Conservation (phyloP, 345 rosid species). For the Populus ilicifolia region DNA sequence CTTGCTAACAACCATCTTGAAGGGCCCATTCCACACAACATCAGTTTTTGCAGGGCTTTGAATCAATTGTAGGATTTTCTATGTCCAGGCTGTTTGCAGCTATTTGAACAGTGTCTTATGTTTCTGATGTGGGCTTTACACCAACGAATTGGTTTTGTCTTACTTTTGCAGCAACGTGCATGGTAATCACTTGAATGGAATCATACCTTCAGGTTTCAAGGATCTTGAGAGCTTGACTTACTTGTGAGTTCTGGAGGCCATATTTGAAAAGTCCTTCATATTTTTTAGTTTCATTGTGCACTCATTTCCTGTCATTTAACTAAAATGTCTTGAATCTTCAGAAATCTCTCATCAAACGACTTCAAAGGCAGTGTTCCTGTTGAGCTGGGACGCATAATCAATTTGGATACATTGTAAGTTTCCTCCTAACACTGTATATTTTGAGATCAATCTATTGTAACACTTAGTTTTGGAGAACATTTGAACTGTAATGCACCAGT, state of each 20-base stretch:
- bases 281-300: background rate
- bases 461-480: background rate
- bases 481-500: background rate
- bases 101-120: background rate
- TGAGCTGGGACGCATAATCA: slow-evolving; percentile 76
- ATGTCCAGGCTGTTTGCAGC: background rate
- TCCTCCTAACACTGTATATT: background rate
- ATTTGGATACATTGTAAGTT: slow-evolving; percentile 82
- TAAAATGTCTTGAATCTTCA: slow-evolving; percentile 15
- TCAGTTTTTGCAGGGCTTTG: slow-evolving; percentile 82
- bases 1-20: slow-evolving; percentile 77
- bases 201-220: slow-evolving; percentile 70
- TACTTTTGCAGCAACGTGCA: slow-evolving; percentile 61
- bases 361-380: slow-evolving; percentile 71
- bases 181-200: slow-evolving; percentile 72
- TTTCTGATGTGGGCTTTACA: background rate
- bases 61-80: slow-evolving; percentile 66
- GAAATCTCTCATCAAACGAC: slow-evolving; percentile 72
- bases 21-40: slow-evolving; percentile 79
- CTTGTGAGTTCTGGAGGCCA: slow-evolving; percentile 47
- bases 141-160: background rate
- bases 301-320: background rate
- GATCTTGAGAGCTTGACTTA: slow-evolving; percentile 80
- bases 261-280: background rate
- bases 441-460: background rate